phyloP scores from a whole-genome alignment of 2,329 filamentous ascomycete genomes.

The Pseudogymnoascus sp. region DNA sequence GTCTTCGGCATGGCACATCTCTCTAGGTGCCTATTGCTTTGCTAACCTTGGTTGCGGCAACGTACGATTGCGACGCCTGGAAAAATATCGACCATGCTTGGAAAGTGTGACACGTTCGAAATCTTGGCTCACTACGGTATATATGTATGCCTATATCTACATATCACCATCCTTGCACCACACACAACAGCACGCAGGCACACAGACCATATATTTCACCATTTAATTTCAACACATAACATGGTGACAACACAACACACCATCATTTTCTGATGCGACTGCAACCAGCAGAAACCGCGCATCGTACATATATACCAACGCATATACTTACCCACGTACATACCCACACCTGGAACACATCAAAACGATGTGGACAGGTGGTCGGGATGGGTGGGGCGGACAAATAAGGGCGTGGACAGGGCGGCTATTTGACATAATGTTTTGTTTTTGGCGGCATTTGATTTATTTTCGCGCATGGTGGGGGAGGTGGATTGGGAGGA shows the following conservation, averaged over 20 bases:
- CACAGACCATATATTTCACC: background rate
- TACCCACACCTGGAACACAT: background rate
- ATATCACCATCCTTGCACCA: background rate
- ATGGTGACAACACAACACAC: background rate
- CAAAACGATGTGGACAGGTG: background rate
- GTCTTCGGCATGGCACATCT: background rate
- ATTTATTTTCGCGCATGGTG: background rate
- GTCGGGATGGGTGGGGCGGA: background rate
- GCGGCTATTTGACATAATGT: background rate
- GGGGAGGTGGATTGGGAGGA: background rate
- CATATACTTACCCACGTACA: background rate
- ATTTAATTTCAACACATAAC: constrained; percentile 1
- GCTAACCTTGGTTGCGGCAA: background rate
- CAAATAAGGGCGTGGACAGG: background rate
- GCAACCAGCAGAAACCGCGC: background rate
- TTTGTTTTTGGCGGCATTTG: background rate
- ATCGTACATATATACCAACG: background rate
- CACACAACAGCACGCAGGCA: background rate
- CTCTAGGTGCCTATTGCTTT: background rate
- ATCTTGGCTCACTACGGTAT: background rate
- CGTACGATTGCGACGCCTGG: background rate
- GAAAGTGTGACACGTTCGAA: background rate
- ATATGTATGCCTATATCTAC: background rate
- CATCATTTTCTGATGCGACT: background rate
- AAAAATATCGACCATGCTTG: background rate